Percentiles rank a stretch among this genome's conserved stretches.
These are phyloP conservation scores for Lichina pygmaea DNA, from an alignment of 495 filamentous ascomycete species.

Conservation along the genomic window DNA sequence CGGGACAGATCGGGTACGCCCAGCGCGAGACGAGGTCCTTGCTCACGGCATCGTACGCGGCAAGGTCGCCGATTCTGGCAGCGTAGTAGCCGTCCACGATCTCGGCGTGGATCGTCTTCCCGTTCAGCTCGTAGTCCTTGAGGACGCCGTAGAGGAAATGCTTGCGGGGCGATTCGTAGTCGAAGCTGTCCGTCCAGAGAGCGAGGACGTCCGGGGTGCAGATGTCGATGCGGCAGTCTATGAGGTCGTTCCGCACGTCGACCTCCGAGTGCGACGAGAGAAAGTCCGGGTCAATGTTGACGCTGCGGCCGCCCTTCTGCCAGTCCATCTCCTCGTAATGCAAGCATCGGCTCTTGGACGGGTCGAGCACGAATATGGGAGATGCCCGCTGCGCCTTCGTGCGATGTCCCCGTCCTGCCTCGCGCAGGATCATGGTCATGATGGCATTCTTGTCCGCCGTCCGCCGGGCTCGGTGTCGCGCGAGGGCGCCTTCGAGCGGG, in stretches of 20 bases:
- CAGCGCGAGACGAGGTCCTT: constrained; percentile 67
- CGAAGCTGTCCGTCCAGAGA: constrained; percentile 91
- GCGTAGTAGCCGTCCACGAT: constrained; percentile 54
- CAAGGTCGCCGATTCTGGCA: constrained; percentile 57
- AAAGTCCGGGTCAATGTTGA: constrained; percentile 50
- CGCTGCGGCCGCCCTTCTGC: constrained; percentile 21
- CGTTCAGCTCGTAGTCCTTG: constrained; percentile 90
- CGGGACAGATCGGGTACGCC: constrained; percentile 83
- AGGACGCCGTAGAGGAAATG: constrained; percentile 79
- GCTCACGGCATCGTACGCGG: constrained; percentile 77
- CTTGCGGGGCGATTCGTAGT: constrained; percentile 68
- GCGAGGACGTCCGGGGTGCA: constrained; percentile 89
- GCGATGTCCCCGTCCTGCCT: constrained; percentile 46
- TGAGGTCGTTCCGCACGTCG: constrained; percentile 62
- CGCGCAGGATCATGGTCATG: constrained; percentile 86
- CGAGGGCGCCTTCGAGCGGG: constrained; percentile 50
- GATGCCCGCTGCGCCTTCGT: constrained; percentile 45
- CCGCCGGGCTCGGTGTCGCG: constrained; percentile 54
- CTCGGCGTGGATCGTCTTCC: constrained; percentile 83
- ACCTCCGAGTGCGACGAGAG: constrained; percentile 34
- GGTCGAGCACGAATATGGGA: constrained; percentile 71
- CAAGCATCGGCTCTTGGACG: constrained; percentile 51
- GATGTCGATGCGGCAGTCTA: constrained; percentile 92
- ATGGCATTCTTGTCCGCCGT: constrained; percentile 77
- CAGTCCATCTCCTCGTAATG: constrained; percentile 37